A percentile compares a stretch with the other conserved stretches of the same genome.
Evolutionary conservation across 2,329 filamentous ascomycete genomes (phyloP).

Genomic region (Aciculosporium take): DNA sequence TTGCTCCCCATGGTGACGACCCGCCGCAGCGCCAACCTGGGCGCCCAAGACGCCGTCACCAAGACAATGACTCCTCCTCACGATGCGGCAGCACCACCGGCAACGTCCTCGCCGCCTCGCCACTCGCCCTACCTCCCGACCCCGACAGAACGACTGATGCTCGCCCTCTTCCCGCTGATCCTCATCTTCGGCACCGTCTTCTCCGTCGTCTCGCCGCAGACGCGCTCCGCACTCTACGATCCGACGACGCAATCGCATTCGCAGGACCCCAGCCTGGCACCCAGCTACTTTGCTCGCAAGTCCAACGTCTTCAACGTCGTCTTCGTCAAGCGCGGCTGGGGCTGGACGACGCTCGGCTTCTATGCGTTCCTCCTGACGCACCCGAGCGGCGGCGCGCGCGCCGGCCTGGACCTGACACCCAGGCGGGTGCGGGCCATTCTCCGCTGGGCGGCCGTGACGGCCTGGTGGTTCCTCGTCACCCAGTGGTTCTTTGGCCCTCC

Average conservation of each 20-base stretch:
- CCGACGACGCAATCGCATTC: conserved; percentile 47
- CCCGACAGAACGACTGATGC: conserved; percentile 46
- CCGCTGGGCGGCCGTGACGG: conserved; percentile 60
- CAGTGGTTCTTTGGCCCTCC: conserved; percentile 95
- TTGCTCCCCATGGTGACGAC: conserved; percentile 14
- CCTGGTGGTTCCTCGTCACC: conserved; percentile 73
- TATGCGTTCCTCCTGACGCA: conserved; percentile 55
- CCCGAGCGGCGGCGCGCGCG: conserved; percentile 30
- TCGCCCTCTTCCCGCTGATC: conserved; percentile 61
- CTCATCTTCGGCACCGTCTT: conserved; percentile 73
- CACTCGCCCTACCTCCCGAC: conserved; percentile 54
- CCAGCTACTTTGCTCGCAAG: conserved; percentile 88
- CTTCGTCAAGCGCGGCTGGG: conserved; percentile 94
- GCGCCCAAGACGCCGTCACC: not conserved
- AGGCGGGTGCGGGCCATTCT: conserved; percentile 41
- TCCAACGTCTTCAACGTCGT: conserved; percentile 81
- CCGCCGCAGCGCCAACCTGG: conserved; percentile 11
- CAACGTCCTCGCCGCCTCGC: conserved; percentile 13
- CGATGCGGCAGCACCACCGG: not conserved
- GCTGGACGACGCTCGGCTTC: conserved; percentile 73
- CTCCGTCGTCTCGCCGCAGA: conserved; percentile 60
- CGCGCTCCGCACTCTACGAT: conserved; percentile 50
- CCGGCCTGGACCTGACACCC: conserved; percentile 13
- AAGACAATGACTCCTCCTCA: too few relatives aligned
- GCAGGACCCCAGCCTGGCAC: conserved; percentile 39